These are phyloP conservation scores for Coix lacrymajobi DNA, from an alignment of 176 grass and related monocot species.

Conservation along the genomic window DNA sequence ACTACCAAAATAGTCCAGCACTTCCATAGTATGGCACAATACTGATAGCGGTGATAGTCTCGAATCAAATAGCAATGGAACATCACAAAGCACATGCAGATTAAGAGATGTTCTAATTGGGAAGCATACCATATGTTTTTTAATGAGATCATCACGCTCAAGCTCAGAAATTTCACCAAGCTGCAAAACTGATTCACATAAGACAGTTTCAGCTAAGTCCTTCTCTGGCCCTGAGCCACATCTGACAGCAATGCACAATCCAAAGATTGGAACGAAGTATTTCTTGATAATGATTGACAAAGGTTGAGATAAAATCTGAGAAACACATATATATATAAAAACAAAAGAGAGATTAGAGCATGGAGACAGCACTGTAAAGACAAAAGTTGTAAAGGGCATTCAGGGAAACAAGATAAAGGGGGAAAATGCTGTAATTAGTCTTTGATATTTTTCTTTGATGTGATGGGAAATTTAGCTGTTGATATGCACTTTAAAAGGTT, in stretches of 20 bases:
- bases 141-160: conserved; percentile 92
- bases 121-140: conserved; percentile 80
- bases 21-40: background rate
- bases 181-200: conserved; percentile 77
- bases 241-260: conserved; percentile 65
- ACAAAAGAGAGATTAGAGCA: conserved; percentile 12
- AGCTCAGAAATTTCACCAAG: conserved; percentile 76
- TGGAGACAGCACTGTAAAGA: conserved; percentile 2
- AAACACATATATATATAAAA: conserved; percentile 8
- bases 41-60: background rate
- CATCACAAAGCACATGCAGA: conserved; percentile 7
- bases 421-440: background rate
- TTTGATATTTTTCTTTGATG: conserved; percentile 18
- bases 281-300: conserved; percentile 67
- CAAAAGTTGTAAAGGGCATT: conserved; percentile 1
- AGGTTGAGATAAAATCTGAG: conserved; percentile 65
- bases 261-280: conserved; percentile 89
- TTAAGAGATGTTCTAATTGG: conserved; percentile 1
- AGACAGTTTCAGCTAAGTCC: conserved; percentile 58
- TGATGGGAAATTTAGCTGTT: background rate
- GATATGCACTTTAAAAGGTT: background rate
- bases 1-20: background rate
- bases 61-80: background rate
- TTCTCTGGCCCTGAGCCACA: conserved; percentile 62
- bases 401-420: conserved; percentile 13